phyloP scores from a whole-genome alignment of 331 rosid species.

The Stylosanthes scabra region DNA sequence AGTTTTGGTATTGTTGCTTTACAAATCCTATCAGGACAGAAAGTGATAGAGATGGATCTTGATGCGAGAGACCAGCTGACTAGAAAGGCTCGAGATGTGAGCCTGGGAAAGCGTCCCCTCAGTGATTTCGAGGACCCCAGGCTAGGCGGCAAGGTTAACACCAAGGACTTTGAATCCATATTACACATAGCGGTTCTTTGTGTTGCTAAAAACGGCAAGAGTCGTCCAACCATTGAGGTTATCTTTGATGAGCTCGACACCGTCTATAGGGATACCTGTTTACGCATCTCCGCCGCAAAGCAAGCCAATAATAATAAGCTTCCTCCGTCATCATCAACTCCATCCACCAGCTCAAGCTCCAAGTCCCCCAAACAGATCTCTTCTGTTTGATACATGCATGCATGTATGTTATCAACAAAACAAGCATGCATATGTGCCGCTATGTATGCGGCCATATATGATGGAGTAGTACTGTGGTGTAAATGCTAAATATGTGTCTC shows the following conservation, averaged over 20 bases:
- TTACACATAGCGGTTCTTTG: conserved; percentile 78
- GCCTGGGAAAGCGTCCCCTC: conserved; percentile 62
- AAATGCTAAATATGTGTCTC: too few relatives aligned
- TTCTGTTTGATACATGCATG: neutral
- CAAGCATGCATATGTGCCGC: too few relatives aligned
- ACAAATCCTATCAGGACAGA: conserved; percentile 84
- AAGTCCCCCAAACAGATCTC: conserved; percentile 41
- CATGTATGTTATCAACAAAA: too few relatives aligned
- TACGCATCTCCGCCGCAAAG: conserved; percentile 27
- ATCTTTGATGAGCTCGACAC: conserved; percentile 72
- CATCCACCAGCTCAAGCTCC: conserved; percentile 47
- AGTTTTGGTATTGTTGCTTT: conserved; percentile 86
- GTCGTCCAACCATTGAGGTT: conserved; percentile 70
- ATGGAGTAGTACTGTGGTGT: too few relatives aligned
- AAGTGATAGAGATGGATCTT: conserved; percentile 79
- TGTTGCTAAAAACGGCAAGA: conserved; percentile 80
- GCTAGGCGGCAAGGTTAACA: conserved; percentile 60
- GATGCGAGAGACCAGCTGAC: conserved; percentile 90
- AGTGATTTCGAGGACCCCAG: conserved; percentile 80
- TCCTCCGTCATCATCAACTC: conserved; percentile 33
- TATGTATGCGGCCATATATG: too few relatives aligned
- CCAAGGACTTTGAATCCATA: conserved; percentile 64
- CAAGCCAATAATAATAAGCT: conserved; percentile 4
- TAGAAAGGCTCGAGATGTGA: conserved; percentile 87
- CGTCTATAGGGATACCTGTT: conserved; percentile 51